A percentile compares a stretch with the other conserved stretches of the same genome.
Evolutionary conservation across 192 early-diverging fungal genomes (phyloP).

Genomic region (Endogone sp.): DNA sequence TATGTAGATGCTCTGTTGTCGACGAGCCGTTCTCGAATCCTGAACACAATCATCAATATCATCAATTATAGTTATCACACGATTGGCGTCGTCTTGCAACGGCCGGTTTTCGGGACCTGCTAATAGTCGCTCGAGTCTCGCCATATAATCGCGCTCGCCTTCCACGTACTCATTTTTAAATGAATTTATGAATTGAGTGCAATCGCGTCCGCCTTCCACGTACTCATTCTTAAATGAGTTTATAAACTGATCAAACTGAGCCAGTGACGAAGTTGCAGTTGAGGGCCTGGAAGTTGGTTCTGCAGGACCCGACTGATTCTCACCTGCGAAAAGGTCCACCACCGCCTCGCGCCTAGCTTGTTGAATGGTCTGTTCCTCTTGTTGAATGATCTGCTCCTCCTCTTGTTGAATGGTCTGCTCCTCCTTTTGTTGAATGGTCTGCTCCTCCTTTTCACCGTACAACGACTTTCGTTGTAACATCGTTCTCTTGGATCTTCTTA

Average conservation of each 20-base stretch:
- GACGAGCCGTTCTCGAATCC: neutral
- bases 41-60: neutral
- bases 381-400: no score
- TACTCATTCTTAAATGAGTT: neutral
- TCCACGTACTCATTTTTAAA: neutral
- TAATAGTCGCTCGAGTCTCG: no score
- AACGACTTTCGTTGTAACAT: neutral
- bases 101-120: no score
- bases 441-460: neutral
- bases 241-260: neutral
- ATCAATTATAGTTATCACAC: neutral
- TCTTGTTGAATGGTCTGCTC: no score
- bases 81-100: neutral
- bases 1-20: no score
- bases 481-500: neutral
- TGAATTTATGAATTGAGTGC: neutral
- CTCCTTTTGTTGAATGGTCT: no score
- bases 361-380: no score
- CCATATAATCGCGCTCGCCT: neutral
- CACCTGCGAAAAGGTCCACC: no score
- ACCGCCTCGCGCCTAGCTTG: no score
- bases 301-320: no score
- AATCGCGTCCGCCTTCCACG: neutral
- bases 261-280: no score
- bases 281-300: no score